Conservation (phyloP, 202 grass and related monocot genomes). For the Bolboschoenoplectus hybrid region DNA sequence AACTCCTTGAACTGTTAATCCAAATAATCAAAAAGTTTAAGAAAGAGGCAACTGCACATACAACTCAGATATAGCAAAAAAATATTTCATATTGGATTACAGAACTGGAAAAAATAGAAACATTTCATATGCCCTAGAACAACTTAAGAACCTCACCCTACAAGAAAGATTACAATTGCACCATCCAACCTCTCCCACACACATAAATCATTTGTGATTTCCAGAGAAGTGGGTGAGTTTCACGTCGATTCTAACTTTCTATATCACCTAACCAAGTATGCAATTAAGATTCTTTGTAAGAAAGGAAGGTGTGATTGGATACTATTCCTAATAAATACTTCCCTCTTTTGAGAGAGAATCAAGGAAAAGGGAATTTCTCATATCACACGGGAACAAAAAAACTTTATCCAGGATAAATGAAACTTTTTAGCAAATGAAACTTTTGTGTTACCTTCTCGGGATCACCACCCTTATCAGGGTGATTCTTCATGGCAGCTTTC, state of each 20-base stretch:
- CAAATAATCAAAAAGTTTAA: neutral
- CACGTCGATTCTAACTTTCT: neutral
- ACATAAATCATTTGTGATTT: neutral
- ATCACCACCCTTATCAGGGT: constrained; percentile 96
- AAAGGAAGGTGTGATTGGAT: neutral
- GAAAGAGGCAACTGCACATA: constrained; percentile 25
- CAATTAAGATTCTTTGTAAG: neutral
- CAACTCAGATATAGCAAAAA: neutral
- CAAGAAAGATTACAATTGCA: constrained; percentile 4
- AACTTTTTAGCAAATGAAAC: neutral
- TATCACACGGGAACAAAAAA: neutral
- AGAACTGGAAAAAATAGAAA: neutral
- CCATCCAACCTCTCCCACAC: neutral
- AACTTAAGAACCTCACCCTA: neutral
- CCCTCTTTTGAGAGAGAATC: neutral
- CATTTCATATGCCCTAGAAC: neutral
- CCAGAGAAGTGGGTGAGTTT: neutral
- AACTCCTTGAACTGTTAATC: constrained; percentile 85
- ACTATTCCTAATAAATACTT: neutral
- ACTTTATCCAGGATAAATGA: neutral
- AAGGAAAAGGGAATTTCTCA: neutral
- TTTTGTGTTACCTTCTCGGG: constrained; percentile 69
- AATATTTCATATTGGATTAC: neutral
- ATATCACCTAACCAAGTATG: neutral
- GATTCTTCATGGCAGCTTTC: constrained; percentile 88